Base-by-base conservation (phyloP, 805 yeast genomes). In the Wickerhamomyces bisporus region DNA sequence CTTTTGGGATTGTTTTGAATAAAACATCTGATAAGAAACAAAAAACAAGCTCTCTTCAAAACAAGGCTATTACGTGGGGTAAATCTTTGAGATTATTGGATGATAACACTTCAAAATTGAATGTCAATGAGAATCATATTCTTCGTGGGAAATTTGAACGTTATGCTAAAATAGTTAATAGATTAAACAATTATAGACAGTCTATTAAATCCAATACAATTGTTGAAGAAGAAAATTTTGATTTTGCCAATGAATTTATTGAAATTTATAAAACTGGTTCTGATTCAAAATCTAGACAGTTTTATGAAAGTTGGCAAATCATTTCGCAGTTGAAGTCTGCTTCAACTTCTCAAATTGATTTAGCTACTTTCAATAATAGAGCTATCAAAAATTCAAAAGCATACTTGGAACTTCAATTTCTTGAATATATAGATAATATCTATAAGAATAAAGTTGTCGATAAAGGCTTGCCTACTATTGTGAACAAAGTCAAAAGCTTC, bases 341-440 rank as follows among this genome's bases (percentile, higher is more conserved):
- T n/a, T 42, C 47, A 29, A 30, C 35, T 21, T 47, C 47, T 30
- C 41, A 51, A 13, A 41, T 41, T 14, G 53, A 48, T 25, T 31
- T 42, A 9, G 44, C 41, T 20, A 45, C 50, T 26, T 56, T 53
- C 40, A 53, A 50, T n/a, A 40, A 37, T 34, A 59, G 63, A 40
- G 71, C 83, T 28, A 73, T 77, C 4, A 48, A 57, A 12, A 79
- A 75, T 42, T 73, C 93, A 13, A 75, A 73, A 49, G 48, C 58
- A 11, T 81, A 74, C 50, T 66, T 91, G 44, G 94, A 93, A 56
- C 57, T 60, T 9, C 97, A 91, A 60, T 91, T 88, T 61, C 74
- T 75, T 52, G 81, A 75, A 31, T 78, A 81, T 57, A 75, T 88
- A 44, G 86, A 85, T 50, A 76, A 73, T 32, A 62, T 85, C 46